These are phyloP conservation scores for Raffaelea ambrosiae DNA, from an alignment of 2,329 filamentous ascomycete genomes.

Conservation along the genomic window DNA sequence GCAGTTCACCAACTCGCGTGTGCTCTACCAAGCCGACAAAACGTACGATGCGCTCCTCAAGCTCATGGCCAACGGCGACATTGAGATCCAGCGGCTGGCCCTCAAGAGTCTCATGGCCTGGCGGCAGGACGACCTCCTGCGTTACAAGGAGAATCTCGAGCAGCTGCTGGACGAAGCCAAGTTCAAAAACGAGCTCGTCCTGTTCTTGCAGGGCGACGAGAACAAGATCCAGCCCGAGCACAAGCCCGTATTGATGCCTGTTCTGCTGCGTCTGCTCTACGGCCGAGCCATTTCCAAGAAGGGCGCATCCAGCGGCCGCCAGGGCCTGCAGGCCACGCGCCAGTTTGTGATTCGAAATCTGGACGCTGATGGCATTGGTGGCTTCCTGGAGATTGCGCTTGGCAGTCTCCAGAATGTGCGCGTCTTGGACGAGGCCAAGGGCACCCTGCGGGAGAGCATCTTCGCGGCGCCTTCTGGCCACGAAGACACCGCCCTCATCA, in stretches of 20 bases:
- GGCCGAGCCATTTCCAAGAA: conserved; percentile 80
- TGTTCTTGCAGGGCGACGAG: conserved; percentile 68
- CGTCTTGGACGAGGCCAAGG: conserved; percentile 38
- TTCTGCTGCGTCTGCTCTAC: conserved; percentile 80
- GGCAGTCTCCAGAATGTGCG: conserved; percentile 57
- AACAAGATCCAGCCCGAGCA: conserved; percentile 67
- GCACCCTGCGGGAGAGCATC: conserved; percentile 37
- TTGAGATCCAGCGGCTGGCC: conserved; percentile 77
- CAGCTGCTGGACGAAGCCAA: conserved; percentile 83
- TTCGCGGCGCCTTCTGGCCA: conserved; percentile 26
- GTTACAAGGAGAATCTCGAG: conserved; percentile 78
- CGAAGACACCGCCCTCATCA: conserved; percentile 32
- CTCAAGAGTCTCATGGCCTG: conserved; percentile 81
- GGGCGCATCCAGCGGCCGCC: conserved; percentile 65
- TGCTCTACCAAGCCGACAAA: conserved; percentile 67
- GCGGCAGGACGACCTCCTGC: conserved; percentile 68
- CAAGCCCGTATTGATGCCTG: conserved; percentile 66
- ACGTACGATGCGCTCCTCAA: conserved; percentile 69
- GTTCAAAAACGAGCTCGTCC: conserved; percentile 88
- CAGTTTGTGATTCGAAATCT: conserved; percentile 76
- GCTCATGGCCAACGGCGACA: conserved; percentile 78
- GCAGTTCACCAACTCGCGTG: conserved; percentile 78
- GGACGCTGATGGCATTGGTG: conserved; percentile 62
- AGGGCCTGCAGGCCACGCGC: conserved; percentile 73
- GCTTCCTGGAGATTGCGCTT: conserved; percentile 75